Evolutionary conservation across 371 early-diverging fungal genomes (phyloP).

Genomic region (Quaeritorhiza haematococci): DNA sequence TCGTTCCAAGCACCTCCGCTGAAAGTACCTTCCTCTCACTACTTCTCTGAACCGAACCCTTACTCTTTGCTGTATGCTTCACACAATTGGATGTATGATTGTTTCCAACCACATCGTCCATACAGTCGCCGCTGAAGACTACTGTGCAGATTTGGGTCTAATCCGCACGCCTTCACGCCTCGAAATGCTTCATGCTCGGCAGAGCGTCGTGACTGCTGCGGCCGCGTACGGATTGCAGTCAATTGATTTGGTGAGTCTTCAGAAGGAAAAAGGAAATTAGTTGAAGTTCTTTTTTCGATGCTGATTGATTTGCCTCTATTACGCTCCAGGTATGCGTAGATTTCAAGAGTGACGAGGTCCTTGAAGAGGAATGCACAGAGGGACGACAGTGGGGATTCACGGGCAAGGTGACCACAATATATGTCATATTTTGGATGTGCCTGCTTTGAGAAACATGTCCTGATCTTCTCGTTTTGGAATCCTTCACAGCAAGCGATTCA

Average conservation of each 20-base stretch:
- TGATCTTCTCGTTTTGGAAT: too few species aligned
- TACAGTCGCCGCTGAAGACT: slow-evolving; percentile 85
- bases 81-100: too few species aligned
- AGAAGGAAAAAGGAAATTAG: not conserved
- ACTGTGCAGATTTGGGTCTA: slow-evolving; percentile 81
- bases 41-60: too few species aligned
- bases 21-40: too few species aligned
- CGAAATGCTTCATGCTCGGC: slow-evolving; percentile 78
- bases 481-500: slow-evolving; percentile 81
- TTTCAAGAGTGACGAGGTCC: slow-evolving; percentile 56
- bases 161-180: slow-evolving; percentile 62
- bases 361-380: slow-evolving; percentile 76
- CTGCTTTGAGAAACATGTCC: too few species aligned
- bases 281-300: slow-evolving; percentile 2
- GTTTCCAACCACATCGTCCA: slow-evolving; percentile 1
- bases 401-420: slow-evolving; percentile 57
- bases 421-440: slow-evolving; percentile 3
- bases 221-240: slow-evolving; percentile 81
- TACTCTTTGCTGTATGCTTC: too few species aligned
- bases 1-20: too few species aligned
- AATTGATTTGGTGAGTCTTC: slow-evolving; percentile 83
- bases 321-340: slow-evolving; percentile 71
- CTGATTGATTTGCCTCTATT: not conserved
- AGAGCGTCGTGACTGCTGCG: slow-evolving; percentile 74
- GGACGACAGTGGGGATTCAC: slow-evolving; percentile 88